Conservation (phyloP, 306 rosid species). For the Trichosanthes truncata region DNA sequence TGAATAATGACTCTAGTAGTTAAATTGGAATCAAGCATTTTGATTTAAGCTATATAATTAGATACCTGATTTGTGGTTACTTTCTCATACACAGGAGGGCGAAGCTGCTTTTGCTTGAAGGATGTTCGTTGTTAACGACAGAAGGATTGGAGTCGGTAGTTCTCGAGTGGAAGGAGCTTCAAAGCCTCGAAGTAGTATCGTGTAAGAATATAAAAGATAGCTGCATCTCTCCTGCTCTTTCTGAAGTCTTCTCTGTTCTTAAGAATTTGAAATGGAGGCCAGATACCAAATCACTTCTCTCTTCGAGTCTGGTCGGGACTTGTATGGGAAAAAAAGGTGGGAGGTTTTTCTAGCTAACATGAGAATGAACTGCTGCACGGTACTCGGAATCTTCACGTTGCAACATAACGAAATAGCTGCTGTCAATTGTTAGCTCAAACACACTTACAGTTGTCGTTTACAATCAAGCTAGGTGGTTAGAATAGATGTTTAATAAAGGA, state of each 20-base stretch:
- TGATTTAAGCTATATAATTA: neutral
- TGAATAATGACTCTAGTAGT: neutral
- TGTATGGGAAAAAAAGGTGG: conserved; percentile 30
- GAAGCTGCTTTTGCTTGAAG: conserved; percentile 27
- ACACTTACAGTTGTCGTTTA: neutral
- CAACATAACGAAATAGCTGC: neutral
- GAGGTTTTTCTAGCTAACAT: conserved; percentile 25
- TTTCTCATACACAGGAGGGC: conserved; percentile 22
- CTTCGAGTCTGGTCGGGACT: conserved; percentile 21
- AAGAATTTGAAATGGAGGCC: conserved; percentile 37
- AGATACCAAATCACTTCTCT: conserved; percentile 30
- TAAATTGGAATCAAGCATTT: neutral
- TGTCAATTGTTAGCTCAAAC: neutral
- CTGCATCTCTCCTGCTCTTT: conserved; percentile 27
- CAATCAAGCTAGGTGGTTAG: conserved; percentile 1
- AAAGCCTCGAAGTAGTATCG: conserved; percentile 31
- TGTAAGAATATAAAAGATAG: conserved; percentile 31
- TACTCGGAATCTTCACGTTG: neutral
- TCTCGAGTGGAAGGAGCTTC: conserved; percentile 39
- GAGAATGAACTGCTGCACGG: neutral
- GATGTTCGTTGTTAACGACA: conserved; percentile 36
- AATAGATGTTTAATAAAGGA: conserved; percentile 1
- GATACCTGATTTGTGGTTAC: neutral
- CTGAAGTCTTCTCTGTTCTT: conserved; percentile 34
- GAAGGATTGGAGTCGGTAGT: conserved; percentile 34